phyloP scores from a whole-genome alignment of 108 stramenopile species.

The Cyclotella sp. region DNA sequence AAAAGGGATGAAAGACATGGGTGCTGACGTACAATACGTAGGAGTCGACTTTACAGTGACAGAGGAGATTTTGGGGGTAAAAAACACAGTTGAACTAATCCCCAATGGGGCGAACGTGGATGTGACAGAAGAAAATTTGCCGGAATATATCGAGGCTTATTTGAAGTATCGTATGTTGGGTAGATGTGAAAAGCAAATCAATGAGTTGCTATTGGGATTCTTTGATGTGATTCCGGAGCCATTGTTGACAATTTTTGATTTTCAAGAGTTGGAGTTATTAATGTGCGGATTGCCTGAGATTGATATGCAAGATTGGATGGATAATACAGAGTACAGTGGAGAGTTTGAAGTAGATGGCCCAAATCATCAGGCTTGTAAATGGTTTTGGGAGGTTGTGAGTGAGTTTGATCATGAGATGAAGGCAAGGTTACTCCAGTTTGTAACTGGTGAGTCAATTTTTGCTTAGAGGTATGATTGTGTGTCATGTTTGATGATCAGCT shows the following conservation, averaged over 20 bases:
- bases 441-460: constrained; percentile 59
- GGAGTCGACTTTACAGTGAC: constrained; percentile 92
- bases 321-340: constrained; percentile 93
- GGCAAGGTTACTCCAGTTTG: constrained; percentile 94
- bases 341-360: constrained; percentile 67
- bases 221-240: constrained; percentile 97
- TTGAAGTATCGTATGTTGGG: constrained; percentile 88
- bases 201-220: constrained; percentile 91
- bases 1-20: constrained; percentile 57
- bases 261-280: constrained; percentile 95
- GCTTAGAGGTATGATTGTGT: neutral
- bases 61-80: constrained; percentile 76
- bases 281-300: constrained; percentile 95
- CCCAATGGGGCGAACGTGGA: constrained; percentile 83
- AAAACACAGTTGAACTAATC: constrained; percentile 82
- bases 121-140: constrained; percentile 94
- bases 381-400: constrained; percentile 97
- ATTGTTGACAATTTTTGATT: constrained; percentile 94
- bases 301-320: constrained; percentile 90
- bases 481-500: neutral
- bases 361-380: constrained; percentile 75
- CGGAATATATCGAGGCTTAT: constrained; percentile 92
- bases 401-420: constrained; percentile 91
- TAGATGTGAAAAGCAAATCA: constrained; percentile 86
- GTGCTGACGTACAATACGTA: constrained; percentile 37